Conservation (phyloP, 345 rosid genomes). For the Physaria fendleri region DNA sequence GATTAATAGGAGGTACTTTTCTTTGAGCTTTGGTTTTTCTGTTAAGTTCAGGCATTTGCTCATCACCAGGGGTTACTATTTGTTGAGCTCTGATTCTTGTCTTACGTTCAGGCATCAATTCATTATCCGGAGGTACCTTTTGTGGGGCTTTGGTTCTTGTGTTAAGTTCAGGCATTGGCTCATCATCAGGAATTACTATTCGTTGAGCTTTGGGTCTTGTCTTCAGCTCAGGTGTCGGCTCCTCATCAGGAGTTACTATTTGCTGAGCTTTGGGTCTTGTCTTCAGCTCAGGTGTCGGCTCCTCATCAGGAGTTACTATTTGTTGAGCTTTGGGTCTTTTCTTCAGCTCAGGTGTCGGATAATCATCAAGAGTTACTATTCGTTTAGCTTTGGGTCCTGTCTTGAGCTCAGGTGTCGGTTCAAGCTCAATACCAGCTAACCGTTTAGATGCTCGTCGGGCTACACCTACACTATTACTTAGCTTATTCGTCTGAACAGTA, state of each 20-base stretch:
- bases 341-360: no score
- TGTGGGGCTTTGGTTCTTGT: constrained; percentile 35
- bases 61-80: constrained; percentile 27
- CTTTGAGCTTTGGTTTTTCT: constrained; percentile 34
- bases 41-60: constrained; percentile 47
- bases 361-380: constrained; percentile 6
- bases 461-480: constrained; percentile 19
- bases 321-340: no score
- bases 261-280: no score
- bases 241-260: no score
- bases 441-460: constrained; percentile 80
- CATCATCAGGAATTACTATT: constrained; percentile 27
- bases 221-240: constrained; percentile 52
- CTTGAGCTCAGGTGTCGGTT: constrained; percentile 55
- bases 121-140: constrained; percentile 28
- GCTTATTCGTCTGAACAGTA: constrained; percentile 23
- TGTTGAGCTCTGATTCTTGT: constrained; percentile 36
- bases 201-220: constrained; percentile 36
- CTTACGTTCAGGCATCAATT: constrained; percentile 52
- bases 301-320: no score
- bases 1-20: no score
- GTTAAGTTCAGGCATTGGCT: constrained; percentile 47
- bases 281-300: no score
- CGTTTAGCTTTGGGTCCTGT: background rate
- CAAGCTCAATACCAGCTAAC: constrained; percentile 76